Evolutionary conservation across 331 rosid species (phyloP).

Genomic region (Quercus phellos): DNA sequence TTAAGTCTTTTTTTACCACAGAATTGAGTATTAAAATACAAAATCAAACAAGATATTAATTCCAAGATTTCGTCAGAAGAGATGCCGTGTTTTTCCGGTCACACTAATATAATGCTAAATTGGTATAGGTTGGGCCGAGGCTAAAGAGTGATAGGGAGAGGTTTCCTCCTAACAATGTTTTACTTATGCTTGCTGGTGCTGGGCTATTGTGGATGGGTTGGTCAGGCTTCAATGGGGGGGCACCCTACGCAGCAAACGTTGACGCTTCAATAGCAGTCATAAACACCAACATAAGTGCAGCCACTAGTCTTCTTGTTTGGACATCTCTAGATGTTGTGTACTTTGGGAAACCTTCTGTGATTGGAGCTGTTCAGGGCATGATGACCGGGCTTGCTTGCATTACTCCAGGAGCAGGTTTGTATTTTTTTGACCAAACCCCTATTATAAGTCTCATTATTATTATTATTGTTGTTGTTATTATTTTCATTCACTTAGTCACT

Average conservation of each 20-base stretch:
- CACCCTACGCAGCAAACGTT: conserved; percentile 70
- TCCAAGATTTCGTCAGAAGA: background rate
- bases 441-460: too few species aligned
- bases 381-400: conserved; percentile 93
- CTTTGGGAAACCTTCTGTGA: conserved; percentile 84
- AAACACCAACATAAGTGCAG: conserved; percentile 78
- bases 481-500: too few species aligned
- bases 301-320: conserved; percentile 82
- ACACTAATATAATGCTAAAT: background rate
- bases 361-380: conserved; percentile 98
- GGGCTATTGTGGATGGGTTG: conserved; percentile 90
- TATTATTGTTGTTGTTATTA: too few species aligned
- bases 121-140: conserved; percentile 76
- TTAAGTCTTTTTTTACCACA: too few species aligned
- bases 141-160: conserved; percentile 79
- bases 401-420: conserved; percentile 85
- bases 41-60: too few species aligned
- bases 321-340: conserved; percentile 63
- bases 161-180: conserved; percentile 81
- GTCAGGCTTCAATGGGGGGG: conserved; percentile 92
- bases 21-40: too few species aligned
- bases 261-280: conserved; percentile 61
- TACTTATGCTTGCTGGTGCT: conserved; percentile 80
- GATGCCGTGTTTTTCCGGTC: background rate
- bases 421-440: background rate